These are phyloP conservation scores for Puccinia horiana DNA, from an alignment of 1,284 basidiomycete genomes.

Conservation along the genomic window DNA sequence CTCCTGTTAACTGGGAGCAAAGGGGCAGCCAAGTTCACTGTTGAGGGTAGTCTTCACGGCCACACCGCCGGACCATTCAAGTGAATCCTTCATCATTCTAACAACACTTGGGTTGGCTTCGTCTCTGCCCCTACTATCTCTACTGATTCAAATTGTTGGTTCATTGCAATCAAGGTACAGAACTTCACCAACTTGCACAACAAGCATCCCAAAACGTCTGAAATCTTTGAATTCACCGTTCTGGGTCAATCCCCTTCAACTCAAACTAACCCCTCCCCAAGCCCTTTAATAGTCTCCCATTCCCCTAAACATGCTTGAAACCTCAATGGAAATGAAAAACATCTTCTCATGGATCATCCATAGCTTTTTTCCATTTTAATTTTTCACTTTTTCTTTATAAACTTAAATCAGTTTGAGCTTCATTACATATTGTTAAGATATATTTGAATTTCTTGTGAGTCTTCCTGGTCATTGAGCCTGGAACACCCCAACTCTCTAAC, in stretches of 20 bases:
- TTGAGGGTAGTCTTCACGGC: neutral
- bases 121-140: neutral
- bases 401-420: too few species aligned
- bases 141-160: neutral
- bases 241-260: neutral
- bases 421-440: too few species aligned
- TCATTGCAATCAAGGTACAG: neutral
- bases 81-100: neutral
- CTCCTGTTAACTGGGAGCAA: neutral
- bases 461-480: too few species aligned
- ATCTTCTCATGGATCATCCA: too few species aligned
- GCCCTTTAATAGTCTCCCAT: neutral
- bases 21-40: neutral
- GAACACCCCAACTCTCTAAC: too few species aligned
- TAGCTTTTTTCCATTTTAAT: too few species aligned
- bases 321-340: too few species aligned
- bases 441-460: too few species aligned
- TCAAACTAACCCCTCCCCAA: neutral
- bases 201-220: neutral
- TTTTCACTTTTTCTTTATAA: too few species aligned
- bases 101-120: conserved; percentile 24
- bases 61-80: neutral
- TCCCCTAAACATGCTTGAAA: too few species aligned
- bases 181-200: conserved; percentile 1
- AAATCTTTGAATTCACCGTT: neutral